A percentile compares a stretch with the other conserved stretches of the same genome.
Evolutionary conservation across 768 basidiomycete species (phyloP).

Genomic region (Tulasnella sp.): DNA sequence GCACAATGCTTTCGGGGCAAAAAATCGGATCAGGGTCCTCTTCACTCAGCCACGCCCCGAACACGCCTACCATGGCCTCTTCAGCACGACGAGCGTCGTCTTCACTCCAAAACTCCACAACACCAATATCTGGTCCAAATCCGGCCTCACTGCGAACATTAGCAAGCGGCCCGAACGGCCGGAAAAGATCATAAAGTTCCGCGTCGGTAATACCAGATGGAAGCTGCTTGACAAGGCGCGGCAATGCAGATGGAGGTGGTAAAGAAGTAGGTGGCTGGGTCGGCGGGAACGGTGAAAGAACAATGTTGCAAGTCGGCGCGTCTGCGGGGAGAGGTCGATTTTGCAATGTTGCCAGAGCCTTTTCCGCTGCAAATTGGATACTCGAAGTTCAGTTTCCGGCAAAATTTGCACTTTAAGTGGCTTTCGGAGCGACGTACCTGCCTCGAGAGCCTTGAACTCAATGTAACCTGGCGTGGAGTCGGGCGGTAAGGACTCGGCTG

Average conservation of each 20-base stretch:
- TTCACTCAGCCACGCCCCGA: neutral
- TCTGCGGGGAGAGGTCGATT: constrained; percentile 59
- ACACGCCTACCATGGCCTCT: constrained; percentile 45
- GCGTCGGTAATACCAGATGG: constrained; percentile 60
- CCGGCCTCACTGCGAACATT: constrained; percentile 64
- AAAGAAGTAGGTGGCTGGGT: constrained; percentile 66
- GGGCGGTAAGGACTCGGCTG: constrained; percentile 6
- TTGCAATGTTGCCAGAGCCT: constrained; percentile 78
- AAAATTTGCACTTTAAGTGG: neutral
- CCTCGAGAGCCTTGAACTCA: constrained; percentile 74
- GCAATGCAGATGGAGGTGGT: constrained; percentile 66
- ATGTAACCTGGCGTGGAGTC: constrained; percentile 52
- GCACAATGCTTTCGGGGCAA: constrained; percentile 47
- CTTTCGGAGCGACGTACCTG: constrained; percentile 44
- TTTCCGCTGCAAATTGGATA: constrained; percentile 54
- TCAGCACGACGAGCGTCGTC: constrained; percentile 74
- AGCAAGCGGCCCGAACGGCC: constrained; percentile 75
- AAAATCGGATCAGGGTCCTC: constrained; percentile 4
- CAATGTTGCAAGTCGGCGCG: constrained; percentile 50
- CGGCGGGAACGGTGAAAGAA: constrained; percentile 77
- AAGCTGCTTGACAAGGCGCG: constrained; percentile 79
- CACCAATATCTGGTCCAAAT: constrained; percentile 67
- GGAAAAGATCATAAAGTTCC: constrained; percentile 75
- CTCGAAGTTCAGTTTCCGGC: constrained; percentile 10
- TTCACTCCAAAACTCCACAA: constrained; percentile 82